These are phyloP conservation scores for Phylloboletellus chloephorus DNA, from an alignment of 1,284 basidiomycete species.

Conservation along the genomic window DNA sequence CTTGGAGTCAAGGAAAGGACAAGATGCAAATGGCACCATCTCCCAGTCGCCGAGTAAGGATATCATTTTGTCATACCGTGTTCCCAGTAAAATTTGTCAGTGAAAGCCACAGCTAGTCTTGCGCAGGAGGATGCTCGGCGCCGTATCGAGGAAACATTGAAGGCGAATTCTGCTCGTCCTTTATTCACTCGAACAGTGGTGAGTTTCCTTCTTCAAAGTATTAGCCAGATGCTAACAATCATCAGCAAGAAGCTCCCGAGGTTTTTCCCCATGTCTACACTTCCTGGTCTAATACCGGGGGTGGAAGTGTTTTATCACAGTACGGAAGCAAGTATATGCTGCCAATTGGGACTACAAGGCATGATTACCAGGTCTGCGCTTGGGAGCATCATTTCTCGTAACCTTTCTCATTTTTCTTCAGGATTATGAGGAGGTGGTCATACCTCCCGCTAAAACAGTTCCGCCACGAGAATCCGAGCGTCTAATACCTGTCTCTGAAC, in stretches of 20 bases:
- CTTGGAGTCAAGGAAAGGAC: slow-evolving; percentile 3
- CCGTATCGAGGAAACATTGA: slow-evolving; percentile 63
- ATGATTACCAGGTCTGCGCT: slow-evolving; percentile 54
- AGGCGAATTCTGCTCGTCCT: slow-evolving; percentile 63
- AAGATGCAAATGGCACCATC: background rate
- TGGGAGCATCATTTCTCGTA: background rate
- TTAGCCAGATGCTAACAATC: slow-evolving; percentile 9
- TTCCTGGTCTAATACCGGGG: slow-evolving; percentile 43
- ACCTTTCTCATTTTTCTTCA: slow-evolving; percentile 23
- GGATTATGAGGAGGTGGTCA: slow-evolving; percentile 79
- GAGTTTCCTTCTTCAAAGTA: slow-evolving; percentile 20
- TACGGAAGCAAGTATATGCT: slow-evolving; percentile 75
- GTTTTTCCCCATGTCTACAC: slow-evolving; percentile 90
- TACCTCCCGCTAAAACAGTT: slow-evolving; percentile 81
- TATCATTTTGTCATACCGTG: background rate
- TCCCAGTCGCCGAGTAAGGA: slow-evolving; percentile 13
- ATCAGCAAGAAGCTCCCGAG: slow-evolving; percentile 54
- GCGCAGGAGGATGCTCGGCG: slow-evolving; percentile 53
- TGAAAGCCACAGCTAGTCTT: slow-evolving; percentile 31
- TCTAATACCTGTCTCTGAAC: slow-evolving; percentile 66
- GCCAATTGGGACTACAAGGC: slow-evolving; percentile 77
- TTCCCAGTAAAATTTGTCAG: slow-evolving; percentile 7
- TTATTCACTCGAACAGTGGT: slow-evolving; percentile 60
- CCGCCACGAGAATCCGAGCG: slow-evolving; percentile 75
- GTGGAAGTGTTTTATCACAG: slow-evolving; percentile 70